A percentile compares a stretch with the other conserved stretches of the same genome.
Conservation (phyloP, 1,284 basidiomycete genomes). For the Ceratobasidium sp. region DNA sequence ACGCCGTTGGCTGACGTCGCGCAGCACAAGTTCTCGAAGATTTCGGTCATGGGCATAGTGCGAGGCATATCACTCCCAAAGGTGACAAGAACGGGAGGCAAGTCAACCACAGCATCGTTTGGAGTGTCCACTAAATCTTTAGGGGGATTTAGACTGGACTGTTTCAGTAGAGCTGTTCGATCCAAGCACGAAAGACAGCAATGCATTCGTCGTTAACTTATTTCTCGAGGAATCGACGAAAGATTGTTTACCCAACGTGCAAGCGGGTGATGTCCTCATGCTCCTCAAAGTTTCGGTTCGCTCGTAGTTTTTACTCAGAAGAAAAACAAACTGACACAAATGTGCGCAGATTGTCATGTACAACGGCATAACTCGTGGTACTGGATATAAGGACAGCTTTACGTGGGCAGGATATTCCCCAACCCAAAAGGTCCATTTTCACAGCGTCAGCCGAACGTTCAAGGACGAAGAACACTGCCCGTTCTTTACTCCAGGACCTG, state of each 20-base stretch:
- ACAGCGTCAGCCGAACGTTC: conserved; percentile 13
- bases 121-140: background rate
- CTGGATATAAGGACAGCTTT: conserved; percentile 19
- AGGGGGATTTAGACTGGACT: conserved; percentile 22
- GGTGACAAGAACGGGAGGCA: conserved; percentile 16
- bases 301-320: background rate
- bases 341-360: background rate
- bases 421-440: conserved; percentile 6
- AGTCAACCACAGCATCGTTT: background rate
- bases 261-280: conserved; percentile 21
- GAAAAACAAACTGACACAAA: background rate
- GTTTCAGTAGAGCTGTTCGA: conserved; percentile 13
- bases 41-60: conserved; percentile 8
- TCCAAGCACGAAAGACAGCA: conserved; percentile 4
- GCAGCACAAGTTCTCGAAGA: background rate
- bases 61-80: conserved; percentile 16
- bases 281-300: conserved; percentile 17
- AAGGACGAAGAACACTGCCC: conserved; percentile 18
- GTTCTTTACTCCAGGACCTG: conserved; percentile 3
- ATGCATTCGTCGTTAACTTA: conserved; percentile 9
- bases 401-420: conserved; percentile 30
- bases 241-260: conserved; percentile 25
- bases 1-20: background rate
- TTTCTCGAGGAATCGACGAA: conserved; percentile 4
- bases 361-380: background rate